Base-by-base conservation (phyloP, 805 yeast genomes). In the Trichomonascus vanleenenianus region DNA sequence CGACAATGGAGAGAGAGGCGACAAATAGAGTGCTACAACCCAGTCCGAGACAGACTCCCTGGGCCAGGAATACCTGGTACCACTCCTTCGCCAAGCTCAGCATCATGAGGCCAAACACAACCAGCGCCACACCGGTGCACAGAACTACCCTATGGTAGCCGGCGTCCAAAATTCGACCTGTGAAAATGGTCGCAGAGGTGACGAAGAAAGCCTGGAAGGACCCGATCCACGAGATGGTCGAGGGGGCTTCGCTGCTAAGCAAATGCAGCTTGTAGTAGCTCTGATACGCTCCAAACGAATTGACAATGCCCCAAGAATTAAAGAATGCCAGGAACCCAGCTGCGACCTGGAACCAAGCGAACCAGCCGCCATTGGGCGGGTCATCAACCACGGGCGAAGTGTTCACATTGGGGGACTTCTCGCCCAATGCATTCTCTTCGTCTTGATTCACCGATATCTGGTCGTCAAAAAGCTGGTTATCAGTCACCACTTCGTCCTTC, bases 1-100 rank as follows among this genome's bases (percentile, higher is more conserved):
- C 56, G n/a, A 72, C 58, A 9, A 65, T 63, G 9, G 74, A 67
- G 30, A 75, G 57, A 40, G 73, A 57, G 1, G 76, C 70, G 4
- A 70, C 62, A 63, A 73, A 71, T 38, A 70, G 57, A 45, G 68
- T 47, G 2, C 71, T 65, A n/a, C 64, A 57, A 1, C 78, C 79
- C 1, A 73, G 46, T 0, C 77, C 76, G 37, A 71, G 55, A 7
- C 74, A 69, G 10, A 74, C 55, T 15, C 82, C 75, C 60, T 75
- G 77, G 12, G 76, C 66, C 8, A 78, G 56, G 34, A 79, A 63
- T 45, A 79, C 70, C 47, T 78, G 82, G 56, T 68, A 73, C 10
- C 69, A 63, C n/a, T 65, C 55, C 2, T 59, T 58, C 40, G 75
- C 68, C 30, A 61, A 40, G 6, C 62, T 56, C 7, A 61, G 50